A percentile compares a stretch with the other conserved stretches of the same genome.
phyloP scores from a whole-genome alignment of 345 rosid genomes.

The Ricinus communis region DNA sequence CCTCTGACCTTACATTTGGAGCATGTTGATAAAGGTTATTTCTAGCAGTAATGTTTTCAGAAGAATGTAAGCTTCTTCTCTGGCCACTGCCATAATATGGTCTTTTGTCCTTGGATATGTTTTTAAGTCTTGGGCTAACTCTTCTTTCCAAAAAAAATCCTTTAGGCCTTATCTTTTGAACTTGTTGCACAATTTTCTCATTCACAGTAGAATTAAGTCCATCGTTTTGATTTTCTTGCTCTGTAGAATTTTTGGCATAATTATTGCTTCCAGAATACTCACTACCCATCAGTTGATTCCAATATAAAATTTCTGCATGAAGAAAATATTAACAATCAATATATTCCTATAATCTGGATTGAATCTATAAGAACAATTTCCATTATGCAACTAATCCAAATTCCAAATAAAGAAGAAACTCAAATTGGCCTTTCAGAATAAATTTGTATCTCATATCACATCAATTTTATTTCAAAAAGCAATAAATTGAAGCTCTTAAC shows the following conservation, averaged over 20 bases:
- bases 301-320: neutral
- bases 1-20: too few relatives aligned
- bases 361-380: neutral
- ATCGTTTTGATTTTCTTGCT: constrained; percentile 6
- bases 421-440: neutral
- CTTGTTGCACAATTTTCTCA: neutral
- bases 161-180: neutral
- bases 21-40: too few relatives aligned
- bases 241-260: neutral
- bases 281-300: constrained; percentile 14
- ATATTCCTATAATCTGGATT: neutral
- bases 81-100: constrained; percentile 21
- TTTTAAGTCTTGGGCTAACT: constrained; percentile 20
- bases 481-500: neutral
- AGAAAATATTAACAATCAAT: neutral
- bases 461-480: too few relatives aligned
- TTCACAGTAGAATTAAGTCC: neutral
- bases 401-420: constrained; percentile 2
- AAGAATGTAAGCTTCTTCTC: too few relatives aligned
- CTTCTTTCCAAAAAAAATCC: neutral
- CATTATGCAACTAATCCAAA: neutral
- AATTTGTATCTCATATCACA: neutral
- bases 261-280: neutral
- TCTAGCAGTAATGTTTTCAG: too few relatives aligned
- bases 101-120: constrained; percentile 10